Percentiles rank a stretch among this genome's conserved stretches.
Evolutionary conservation across 2,329 filamentous ascomycete species (phyloP).

Genomic region (Phyllosticta ampelicida): DNA sequence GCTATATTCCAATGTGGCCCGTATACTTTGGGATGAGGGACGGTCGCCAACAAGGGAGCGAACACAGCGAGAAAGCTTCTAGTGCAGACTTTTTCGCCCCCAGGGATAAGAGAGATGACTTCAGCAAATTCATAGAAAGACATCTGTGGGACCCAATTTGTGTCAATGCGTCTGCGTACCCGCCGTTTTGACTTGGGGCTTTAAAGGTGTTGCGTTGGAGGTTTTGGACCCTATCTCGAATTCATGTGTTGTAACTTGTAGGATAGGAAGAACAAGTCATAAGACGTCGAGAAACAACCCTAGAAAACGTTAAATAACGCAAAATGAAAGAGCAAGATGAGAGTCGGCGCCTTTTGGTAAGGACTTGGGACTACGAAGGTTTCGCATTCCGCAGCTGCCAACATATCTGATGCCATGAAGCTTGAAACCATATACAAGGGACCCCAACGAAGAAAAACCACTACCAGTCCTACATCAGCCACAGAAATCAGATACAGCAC

Average conservation of each 20-base stretch:
- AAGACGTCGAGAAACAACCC: neutral
- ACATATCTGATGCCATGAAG: neutral
- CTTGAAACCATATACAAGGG: neutral
- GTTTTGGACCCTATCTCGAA: neutral
- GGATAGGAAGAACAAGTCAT: neutral
- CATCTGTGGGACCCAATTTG: constrained; percentile 14
- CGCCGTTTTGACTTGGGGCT: neutral
- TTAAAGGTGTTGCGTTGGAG: neutral
- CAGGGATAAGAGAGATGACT: neutral
- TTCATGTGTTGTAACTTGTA: neutral
- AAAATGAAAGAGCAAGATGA: neutral
- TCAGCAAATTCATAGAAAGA: constrained; percentile 1
- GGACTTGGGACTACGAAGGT: neutral
- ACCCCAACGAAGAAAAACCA: neutral
- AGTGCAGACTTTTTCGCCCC: neutral
- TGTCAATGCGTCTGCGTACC: constrained; percentile 7
- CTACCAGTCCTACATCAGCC: neutral
- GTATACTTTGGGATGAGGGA: constrained; percentile 13
- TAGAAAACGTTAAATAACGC: neutral
- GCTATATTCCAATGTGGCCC: constrained; percentile 44
- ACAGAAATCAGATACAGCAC: neutral
- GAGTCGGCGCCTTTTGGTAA: neutral
- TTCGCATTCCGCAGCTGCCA: neutral
- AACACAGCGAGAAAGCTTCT: neutral
- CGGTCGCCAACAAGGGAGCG: neutral